These are phyloP conservation scores for Rhizophagus clarus DNA, from an alignment of 192 early-diverging fungal genomes.

Conservation along the genomic window DNA sequence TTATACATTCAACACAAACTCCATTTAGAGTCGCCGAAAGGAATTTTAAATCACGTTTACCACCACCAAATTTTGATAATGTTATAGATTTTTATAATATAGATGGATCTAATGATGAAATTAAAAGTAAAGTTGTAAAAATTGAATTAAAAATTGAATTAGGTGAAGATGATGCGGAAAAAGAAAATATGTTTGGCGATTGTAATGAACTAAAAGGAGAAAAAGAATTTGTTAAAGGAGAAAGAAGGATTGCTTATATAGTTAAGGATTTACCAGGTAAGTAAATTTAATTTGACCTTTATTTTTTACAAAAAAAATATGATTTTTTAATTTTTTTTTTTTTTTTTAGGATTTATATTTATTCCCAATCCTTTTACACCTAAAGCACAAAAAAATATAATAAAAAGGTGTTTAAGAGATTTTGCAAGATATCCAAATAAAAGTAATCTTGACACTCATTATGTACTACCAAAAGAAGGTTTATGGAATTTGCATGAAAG, in stretches of 20 bases:
- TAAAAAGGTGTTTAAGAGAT: slow-evolving; percentile 74
- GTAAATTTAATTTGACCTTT: not conserved
- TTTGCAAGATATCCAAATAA: slow-evolving; percentile 80
- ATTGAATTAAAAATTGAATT: slow-evolving; percentile 36
- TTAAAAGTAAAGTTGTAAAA: slow-evolving; percentile 34
- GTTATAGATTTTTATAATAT: slow-evolving; percentile 59
- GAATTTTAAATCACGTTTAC: slow-evolving; percentile 54
- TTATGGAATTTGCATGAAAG: slow-evolving; percentile 60
- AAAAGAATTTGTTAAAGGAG: not conserved
- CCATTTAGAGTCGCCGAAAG: slow-evolving; percentile 75
- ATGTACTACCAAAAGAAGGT: slow-evolving; percentile 61
- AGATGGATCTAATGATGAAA: slow-evolving; percentile 20
- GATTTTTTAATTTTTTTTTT: not conserved
- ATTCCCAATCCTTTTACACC: slow-evolving; percentile 80
- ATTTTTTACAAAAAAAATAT: not conserved
- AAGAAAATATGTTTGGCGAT: not conserved
- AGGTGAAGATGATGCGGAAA: not conserved
- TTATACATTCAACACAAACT: slow-evolving; percentile 48
- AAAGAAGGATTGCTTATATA: slow-evolving; percentile 35
- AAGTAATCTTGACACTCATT: slow-evolving; percentile 90
- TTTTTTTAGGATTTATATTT: slow-evolving; percentile 72
- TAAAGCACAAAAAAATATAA: slow-evolving; percentile 66
- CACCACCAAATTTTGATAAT: slow-evolving; percentile 51
- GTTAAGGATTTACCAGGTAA: slow-evolving; percentile 44
- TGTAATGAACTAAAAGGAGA: not conserved